Evolutionary conservation across 2,329 filamentous ascomycete genomes (phyloP).

Genomic region (Ophiosphaerella narmari): DNA sequence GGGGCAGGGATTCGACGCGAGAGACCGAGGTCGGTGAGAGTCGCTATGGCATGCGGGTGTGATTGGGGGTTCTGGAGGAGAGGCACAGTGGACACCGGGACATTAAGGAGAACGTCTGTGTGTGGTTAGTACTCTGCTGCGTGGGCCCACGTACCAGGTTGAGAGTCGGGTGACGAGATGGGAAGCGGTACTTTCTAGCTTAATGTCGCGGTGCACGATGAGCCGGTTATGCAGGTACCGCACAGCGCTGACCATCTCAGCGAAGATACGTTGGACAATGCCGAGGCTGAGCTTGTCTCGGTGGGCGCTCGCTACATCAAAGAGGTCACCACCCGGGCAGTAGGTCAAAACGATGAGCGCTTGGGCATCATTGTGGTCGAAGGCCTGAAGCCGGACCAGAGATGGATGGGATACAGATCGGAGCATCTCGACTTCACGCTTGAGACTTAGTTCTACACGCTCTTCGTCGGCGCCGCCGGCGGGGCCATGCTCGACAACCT

Average conservation of each 20-base stretch:
- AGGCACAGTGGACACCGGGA: slow-evolving; percentile 70
- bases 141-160: slow-evolving; percentile 26
- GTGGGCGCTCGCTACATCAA: slow-evolving; percentile 82
- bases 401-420: slow-evolving; percentile 86
- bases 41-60: slow-evolving; percentile 82
- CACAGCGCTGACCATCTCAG: slow-evolving; percentile 84
- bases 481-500: slow-evolving; percentile 93
- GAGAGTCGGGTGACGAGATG: slow-evolving; percentile 12
- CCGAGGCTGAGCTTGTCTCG: slow-evolving; percentile 68
- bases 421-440: slow-evolving; percentile 94
- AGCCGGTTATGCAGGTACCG: slow-evolving; percentile 81
- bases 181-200: slow-evolving; percentile 82
- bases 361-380: slow-evolving; percentile 80
- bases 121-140: slow-evolving; percentile 34
- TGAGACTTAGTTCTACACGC: slow-evolving; percentile 88
- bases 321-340: slow-evolving; percentile 91
- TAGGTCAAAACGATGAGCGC: slow-evolving; percentile 88
- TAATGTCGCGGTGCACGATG: slow-evolving; percentile 97
- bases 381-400: slow-evolving; percentile 87
- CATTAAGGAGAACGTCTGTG: slow-evolving; percentile 87
- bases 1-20: slow-evolving; percentile 77
- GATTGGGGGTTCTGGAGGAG: slow-evolving; percentile 68
- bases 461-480: slow-evolving; percentile 92
- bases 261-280: slow-evolving; percentile 82
- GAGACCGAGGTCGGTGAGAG: slow-evolving; percentile 88